Conservation (phyloP, 306 rosid genomes). For the apple (Malus domestica) region ASM211411v1 NC_041803.1:54232501-54233000, state of each 20-base stretch:
- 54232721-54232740: slow-evolving; percentile 55
- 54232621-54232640: slow-evolving; percentile 53
- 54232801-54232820: slow-evolving; percentile 45
- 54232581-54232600: slow-evolving; percentile 37
- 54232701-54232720: slow-evolving; percentile 51
- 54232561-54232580: slow-evolving; percentile 51
- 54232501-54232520: slow-evolving; percentile 53
- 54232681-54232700: slow-evolving; percentile 33
- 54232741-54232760: slow-evolving; percentile 64
- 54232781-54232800: slow-evolving; percentile 60
- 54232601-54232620: slow-evolving; percentile 45
- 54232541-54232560: slow-evolving; percentile 71
- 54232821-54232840: slow-evolving; percentile 58
- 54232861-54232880: slow-evolving; percentile 50
- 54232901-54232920: slow-evolving; percentile 62
- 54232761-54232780: slow-evolving; percentile 64
- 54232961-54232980: slow-evolving; percentile 56
- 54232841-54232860: slow-evolving; percentile 46
- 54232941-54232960: slow-evolving; percentile 43
- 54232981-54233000: slow-evolving; percentile 22
- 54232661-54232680: slow-evolving; percentile 52
- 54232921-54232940: slow-evolving; percentile 60
- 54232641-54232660: slow-evolving; percentile 48
- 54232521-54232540: slow-evolving; percentile 52
- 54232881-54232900: slow-evolving; percentile 58